These are phyloP conservation scores for Alternaria arborescens DNA, from an alignment of 2,329 filamentous ascomycete genomes.

Conservation along the genomic window DNA sequence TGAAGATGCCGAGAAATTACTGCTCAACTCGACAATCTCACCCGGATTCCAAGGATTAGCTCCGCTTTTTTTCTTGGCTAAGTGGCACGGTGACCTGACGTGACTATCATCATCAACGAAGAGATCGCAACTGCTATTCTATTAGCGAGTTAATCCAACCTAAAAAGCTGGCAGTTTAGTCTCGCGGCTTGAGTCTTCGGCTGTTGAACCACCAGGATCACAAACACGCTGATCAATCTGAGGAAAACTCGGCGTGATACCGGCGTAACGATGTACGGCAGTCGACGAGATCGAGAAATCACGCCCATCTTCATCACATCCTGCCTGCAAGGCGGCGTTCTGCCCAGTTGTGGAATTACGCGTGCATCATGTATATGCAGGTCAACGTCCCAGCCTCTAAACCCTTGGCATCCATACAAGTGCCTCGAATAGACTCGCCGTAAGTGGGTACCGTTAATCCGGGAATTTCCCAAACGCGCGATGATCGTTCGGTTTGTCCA, in stretches of 20 bases:
- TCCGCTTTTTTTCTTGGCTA: slow-evolving; percentile 11
- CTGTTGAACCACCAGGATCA: not conserved
- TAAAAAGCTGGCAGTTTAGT: not conserved
- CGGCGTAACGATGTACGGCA: slow-evolving; percentile 4
- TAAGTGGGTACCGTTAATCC: not conserved
- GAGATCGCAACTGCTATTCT: not conserved
- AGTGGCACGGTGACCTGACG: slow-evolving; percentile 7
- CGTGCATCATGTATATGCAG: slow-evolving; percentile 10
- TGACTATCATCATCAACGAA: not conserved
- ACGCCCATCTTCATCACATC: not conserved
- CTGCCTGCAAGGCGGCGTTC: not conserved
- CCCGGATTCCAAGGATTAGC: not conserved
- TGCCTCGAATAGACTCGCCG: slow-evolving; percentile 1
- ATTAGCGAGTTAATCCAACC: not conserved
- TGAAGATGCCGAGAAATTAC: not conserved
- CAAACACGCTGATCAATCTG: not conserved
- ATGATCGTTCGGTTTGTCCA: slow-evolving; percentile 2
- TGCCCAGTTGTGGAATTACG: not conserved
- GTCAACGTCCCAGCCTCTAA: slow-evolving; percentile 5
- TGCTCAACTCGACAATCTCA: slow-evolving; percentile 9
- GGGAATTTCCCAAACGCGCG: slow-evolving; percentile 1
- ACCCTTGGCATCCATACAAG: slow-evolving; percentile 20
- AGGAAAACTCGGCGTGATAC: not conserved
- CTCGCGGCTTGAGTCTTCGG: not conserved
- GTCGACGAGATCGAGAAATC: not conserved